A percentile compares a stretch with the other conserved stretches of the same genome.
These are phyloP conservation scores for Amaranthus tricolor DNA, from an alignment of 179 eudicot genomes.

Conservation along the genomic window DNA sequence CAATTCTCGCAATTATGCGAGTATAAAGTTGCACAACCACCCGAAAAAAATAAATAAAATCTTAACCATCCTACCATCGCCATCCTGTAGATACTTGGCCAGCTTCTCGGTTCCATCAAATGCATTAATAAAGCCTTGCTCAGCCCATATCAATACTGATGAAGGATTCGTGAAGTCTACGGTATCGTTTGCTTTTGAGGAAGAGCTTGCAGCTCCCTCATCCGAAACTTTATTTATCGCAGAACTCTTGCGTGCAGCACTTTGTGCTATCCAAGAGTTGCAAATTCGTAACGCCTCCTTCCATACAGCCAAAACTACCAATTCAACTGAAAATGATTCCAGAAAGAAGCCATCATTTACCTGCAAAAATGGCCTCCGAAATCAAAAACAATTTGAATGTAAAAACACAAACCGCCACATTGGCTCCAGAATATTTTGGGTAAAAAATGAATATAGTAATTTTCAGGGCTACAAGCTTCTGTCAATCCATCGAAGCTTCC, in stretches of 20 bases:
- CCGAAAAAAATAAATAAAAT: neutral
- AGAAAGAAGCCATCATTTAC: constrained; percentile 37
- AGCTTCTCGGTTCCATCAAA: constrained; percentile 47
- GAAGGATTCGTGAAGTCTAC: constrained; percentile 35
- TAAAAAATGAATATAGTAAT: no score
- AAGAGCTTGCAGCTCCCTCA: constrained; percentile 21
- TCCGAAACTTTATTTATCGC: constrained; percentile 22
- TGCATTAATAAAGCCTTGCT: constrained; percentile 45
- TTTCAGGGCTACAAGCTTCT: neutral
- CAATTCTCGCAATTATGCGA: neutral
- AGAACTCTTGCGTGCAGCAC: constrained; percentile 21
- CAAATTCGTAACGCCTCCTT: constrained; percentile 38
- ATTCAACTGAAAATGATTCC: constrained; percentile 48
- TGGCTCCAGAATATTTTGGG: neutral
- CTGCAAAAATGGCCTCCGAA: constrained; percentile 33
- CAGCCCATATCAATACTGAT: constrained; percentile 34
- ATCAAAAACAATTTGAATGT: constrained; percentile 3
- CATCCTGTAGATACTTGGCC: constrained; percentile 29
- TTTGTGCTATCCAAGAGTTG: constrained; percentile 33
- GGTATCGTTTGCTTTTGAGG: constrained; percentile 9
- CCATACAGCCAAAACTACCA: constrained; percentile 52
- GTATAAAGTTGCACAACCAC: neutral
- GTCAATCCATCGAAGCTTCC: neutral
- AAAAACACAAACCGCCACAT: neutral
- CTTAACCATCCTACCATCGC: constrained; percentile 38